phyloP scores from a whole-genome alignment of 345 rosid genomes.

The Diplotaxis tenuifolia region DNA sequence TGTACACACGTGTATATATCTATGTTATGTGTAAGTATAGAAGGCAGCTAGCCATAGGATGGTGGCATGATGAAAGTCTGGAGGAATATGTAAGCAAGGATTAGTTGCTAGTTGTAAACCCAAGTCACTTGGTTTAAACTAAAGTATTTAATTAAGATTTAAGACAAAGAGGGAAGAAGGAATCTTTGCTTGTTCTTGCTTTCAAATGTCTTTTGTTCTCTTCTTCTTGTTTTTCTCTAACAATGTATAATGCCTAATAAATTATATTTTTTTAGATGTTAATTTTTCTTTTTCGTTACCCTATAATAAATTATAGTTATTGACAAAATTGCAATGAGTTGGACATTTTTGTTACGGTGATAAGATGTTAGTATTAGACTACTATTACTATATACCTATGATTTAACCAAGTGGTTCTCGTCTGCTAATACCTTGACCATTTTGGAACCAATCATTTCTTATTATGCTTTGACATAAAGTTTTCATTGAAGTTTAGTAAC shows the following conservation, averaged over 20 bases:
- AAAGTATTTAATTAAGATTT: constrained; percentile 4
- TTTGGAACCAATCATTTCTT: not conserved
- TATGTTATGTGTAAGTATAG: constrained; percentile 3
- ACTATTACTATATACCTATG: not conserved
- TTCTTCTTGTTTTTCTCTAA: constrained; percentile 16
- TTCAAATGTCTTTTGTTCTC: constrained; percentile 20
- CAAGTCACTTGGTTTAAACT: constrained; percentile 28
- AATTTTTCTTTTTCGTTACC: no score
- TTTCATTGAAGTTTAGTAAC: not conserved
- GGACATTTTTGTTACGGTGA: not conserved
- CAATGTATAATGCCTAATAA: constrained; percentile 1
- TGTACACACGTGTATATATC: constrained; percentile 6
- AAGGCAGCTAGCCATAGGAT: not conserved
- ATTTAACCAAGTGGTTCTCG: not conserved
- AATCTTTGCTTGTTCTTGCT: constrained; percentile 21
- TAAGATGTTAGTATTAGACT: not conserved
- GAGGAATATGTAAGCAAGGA: constrained; percentile 24
- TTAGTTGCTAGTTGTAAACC: constrained; percentile 36
- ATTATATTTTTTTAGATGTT: no score
- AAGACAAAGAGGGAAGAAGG: constrained; percentile 17
- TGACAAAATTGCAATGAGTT: constrained; percentile 4
- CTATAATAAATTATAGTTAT: constrained; percentile 2
- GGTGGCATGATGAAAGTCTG: constrained; percentile 5
- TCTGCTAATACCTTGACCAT: not conserved
- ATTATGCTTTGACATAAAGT: not conserved